Evolutionary conservation across 1,139 yeast genomes (phyloP).

Genomic region (Lodderomyces elongisporus): DNA sequence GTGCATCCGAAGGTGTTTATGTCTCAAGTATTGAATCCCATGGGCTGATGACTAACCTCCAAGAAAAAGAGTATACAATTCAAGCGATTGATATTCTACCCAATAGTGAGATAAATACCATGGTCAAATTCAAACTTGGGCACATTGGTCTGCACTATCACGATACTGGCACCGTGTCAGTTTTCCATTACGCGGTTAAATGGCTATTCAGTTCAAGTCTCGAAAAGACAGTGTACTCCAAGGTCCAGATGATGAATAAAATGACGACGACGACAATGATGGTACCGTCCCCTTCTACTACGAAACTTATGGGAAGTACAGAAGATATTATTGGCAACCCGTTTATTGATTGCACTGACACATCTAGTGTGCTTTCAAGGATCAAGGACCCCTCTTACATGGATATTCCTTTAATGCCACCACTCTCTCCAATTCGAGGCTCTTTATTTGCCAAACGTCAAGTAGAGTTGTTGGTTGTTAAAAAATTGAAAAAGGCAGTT

Average conservation of each 20-base stretch:
- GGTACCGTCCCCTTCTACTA: too few species aligned
- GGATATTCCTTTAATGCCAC: slow-evolving; percentile 23
- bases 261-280: too few species aligned
- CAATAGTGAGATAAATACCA: not conserved
- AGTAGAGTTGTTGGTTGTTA: slow-evolving; percentile 26
- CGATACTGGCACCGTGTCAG: not conserved
- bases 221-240: too few species aligned
- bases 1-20: slow-evolving; percentile 3
- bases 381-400: too few species aligned
- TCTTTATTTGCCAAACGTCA: slow-evolving; percentile 26
- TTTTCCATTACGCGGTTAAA: slow-evolving; percentile 7
- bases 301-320: too few species aligned
- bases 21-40: slow-evolving; percentile 18
- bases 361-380: too few species aligned
- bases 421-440: slow-evolving; percentile 28
- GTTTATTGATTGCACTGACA: too few species aligned
- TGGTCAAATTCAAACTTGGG: not conserved
- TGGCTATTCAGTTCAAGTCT: too few species aligned
- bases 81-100: not conserved
- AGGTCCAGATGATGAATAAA: too few species aligned
- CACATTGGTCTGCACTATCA: not conserved
- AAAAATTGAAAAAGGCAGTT: slow-evolving; percentile 14
- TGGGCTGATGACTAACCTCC: not conserved
- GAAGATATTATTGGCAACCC: too few species aligned
- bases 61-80: not conserved